A percentile compares a stretch with the other conserved stretches of the same genome.
phyloP scores from a whole-genome alignment of 441 rosid species.

The Euphorbia celastroides region DNA sequence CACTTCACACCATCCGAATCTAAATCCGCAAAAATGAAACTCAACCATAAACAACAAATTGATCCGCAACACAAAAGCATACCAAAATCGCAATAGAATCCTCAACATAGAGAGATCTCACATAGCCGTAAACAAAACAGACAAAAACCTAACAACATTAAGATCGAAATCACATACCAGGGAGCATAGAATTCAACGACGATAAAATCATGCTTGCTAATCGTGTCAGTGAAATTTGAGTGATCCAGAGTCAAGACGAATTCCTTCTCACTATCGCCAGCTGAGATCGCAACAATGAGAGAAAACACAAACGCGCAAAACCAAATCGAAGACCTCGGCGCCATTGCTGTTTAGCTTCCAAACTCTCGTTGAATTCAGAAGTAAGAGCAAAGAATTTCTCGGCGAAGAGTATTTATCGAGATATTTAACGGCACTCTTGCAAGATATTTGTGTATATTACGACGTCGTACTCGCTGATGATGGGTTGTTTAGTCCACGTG shows the following conservation, averaged over 20 bases:
- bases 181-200: slow-evolving; percentile 98
- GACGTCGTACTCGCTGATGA: not conserved
- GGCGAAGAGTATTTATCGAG: slow-evolving; percentile 10
- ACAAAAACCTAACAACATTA: not conserved
- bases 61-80: not conserved
- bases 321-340: slow-evolving; percentile 27
- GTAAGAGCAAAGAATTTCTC: not conserved
- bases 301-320: slow-evolving; percentile 29
- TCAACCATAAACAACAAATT: not conserved
- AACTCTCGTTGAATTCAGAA: not conserved
- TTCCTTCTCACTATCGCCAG: slow-evolving; percentile 35
- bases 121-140: not conserved
- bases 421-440: not conserved
- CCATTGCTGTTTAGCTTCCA: slow-evolving; percentile 8
- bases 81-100: not conserved
- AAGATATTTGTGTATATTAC: slow-evolving; percentile 10
- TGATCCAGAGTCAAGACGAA: slow-evolving; percentile 76
- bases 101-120: not conserved
- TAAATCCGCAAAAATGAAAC: not conserved
- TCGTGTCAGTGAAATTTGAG: slow-evolving; percentile 71
- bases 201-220: slow-evolving; percentile 69
- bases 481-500: slow-evolving; percentile 43
- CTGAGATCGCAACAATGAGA: slow-evolving; percentile 30
- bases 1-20: not conserved
- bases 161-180: slow-evolving; percentile 43